Percentiles rank a stretch among this genome's conserved stretches.
These are phyloP conservation scores for Ziziphus jujuba DNA, from an alignment of 306 rosid species.

Conservation along the genomic window DNA sequence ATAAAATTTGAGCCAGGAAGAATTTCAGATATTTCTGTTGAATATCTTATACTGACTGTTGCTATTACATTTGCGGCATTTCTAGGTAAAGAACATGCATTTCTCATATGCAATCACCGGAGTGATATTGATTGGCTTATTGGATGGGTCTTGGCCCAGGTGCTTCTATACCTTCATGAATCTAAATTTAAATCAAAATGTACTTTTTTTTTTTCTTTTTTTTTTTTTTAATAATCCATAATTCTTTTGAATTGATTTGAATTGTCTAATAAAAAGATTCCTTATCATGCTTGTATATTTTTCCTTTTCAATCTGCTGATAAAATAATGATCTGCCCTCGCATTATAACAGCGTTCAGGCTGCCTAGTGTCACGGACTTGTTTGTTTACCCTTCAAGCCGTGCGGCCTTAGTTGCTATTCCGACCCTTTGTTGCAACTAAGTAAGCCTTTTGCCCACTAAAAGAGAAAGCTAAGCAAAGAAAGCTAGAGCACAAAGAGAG, in stretches of 20 bases:
- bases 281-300: background rate
- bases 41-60: background rate
- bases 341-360: constrained; percentile 61
- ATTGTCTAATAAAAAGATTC: too few relatives aligned
- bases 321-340: constrained; percentile 1
- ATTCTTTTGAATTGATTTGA: background rate
- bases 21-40: background rate
- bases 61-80: constrained; percentile 20
- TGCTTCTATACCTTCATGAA: constrained; percentile 25
- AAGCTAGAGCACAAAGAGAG: too few relatives aligned
- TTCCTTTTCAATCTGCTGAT: constrained; percentile 7
- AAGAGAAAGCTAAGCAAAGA: too few relatives aligned
- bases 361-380: too few relatives aligned
- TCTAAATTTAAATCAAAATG: background rate
- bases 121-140: constrained; percentile 98
- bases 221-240: background rate
- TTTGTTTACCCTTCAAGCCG: too few relatives aligned
- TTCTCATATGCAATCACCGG: constrained; percentile 79
- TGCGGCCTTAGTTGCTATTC: too few relatives aligned
- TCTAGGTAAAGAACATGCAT: constrained; percentile 83
- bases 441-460: too few relatives aligned
- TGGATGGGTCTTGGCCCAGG: constrained; percentile 95
- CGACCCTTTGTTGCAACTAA: too few relatives aligned
- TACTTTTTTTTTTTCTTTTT: background rate
- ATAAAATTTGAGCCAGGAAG: background rate